Evolutionary conservation across 805 yeast genomes (phyloP), one percentile per base, ranked within the genome.

Genomic region (Barnettozyma botsteinii): DNA sequence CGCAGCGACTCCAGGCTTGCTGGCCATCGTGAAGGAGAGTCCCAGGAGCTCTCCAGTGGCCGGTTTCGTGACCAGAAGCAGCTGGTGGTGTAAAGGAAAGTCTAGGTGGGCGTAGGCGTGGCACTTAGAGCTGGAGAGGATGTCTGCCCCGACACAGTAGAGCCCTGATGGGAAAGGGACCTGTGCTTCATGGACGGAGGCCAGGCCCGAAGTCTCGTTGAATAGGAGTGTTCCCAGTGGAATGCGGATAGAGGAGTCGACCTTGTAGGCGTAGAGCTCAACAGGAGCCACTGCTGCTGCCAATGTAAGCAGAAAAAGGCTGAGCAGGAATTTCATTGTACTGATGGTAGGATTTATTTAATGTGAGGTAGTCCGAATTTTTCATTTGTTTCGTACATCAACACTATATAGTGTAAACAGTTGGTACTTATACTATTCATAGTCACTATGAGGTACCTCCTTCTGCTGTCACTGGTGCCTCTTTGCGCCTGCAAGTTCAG

Each of bases 91-190:
- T 4, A 51, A 28, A n/a, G 55, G 56, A 1, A 7, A 7, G 37
- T 49, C 41, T 29, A 52, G 47, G 18, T 41, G 41, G 4, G 40
- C 46, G n/a, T 40, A 43, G 11, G 40, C 33, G 26, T 47, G 53
- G 33, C 54, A 46, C 35, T 43, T 45, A 31, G 43, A 45, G 3
- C 23, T 26, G 3, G 48, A 50, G 14, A 27, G 24, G 5, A 43
- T 33, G 22, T 48, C 42, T 4, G 52, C 48, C 12, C 59, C 59
- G 5, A 56, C 30, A 27, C 57, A 51, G 43, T 53, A 54, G 3
- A 35, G n/a, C 4, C 53, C 56, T 2, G 37, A 35, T 9, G 28
- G 21, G 3, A 30, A 34, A 2, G 27, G 22, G 9, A 30, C 26
- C 10, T 34, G 19, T 17, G 36, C 17, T 22, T 35, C 26, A 6